Base-by-base conservation (phyloP, 352 stramenopile genomes). In the Aphanomyces cochlioides region DNA sequence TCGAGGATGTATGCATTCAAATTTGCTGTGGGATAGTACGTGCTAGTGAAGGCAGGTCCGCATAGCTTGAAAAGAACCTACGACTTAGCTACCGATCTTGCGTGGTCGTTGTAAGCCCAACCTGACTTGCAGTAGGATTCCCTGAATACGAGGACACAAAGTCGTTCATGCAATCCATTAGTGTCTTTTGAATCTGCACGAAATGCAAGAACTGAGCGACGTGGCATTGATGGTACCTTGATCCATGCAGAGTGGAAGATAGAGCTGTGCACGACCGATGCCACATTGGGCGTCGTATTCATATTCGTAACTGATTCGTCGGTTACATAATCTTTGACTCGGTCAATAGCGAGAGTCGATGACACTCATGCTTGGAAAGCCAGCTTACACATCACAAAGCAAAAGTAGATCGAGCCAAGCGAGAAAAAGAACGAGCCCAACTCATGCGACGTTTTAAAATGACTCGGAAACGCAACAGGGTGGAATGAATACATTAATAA, bases 1-100 rank as follows among this genome's bases (percentile, higher is more conserved):
- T 28, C 7, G 0, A 70, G 17, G 5, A 70, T 17, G 21, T 61
- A 70, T 8, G 17, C n/a, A 4, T 61, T 37, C 28, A 7, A 40
- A 13, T 39, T 40, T 12, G 19, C 17, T 15, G 38, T 15, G 6
- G 59, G 41, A 48, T 40, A 67, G 21, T n/a, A 56, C 5, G 3
- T 5, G 7, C 7, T 37, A 15, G 38, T 17, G 47, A 70, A 70
- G 5, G 38, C 37, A 17, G 58, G 19, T 19, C 64, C 64, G 38
- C 54, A 70, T 6, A 70, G 37, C 4, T 19, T 15, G 17, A 70
- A 40, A 15, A 70, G 15, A 17, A 70, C 37, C 64, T 70, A 59
- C 19, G 7, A n/a, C 34, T 61, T 6, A 12, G 43, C 43, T n/a
- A 12, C n/a, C 28, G 54, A 7, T 17, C 21, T 37, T 13, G n/a